Conservation (phyloP, 1,139 yeast species). For the Scheffersomyces quercinus region DNA sequence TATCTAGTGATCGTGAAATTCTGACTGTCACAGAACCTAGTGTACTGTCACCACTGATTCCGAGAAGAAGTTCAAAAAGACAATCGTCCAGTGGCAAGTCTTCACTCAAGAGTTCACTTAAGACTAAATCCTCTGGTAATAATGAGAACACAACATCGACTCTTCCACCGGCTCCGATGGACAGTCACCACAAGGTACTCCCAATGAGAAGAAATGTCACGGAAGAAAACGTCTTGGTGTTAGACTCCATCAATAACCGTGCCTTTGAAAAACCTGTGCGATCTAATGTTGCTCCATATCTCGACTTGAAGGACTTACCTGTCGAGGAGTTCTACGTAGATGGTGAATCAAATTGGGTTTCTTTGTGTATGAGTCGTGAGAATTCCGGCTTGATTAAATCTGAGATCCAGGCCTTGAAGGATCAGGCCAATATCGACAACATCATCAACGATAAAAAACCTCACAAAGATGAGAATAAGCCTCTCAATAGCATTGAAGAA, state of each 20-base stretch:
- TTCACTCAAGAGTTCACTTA: too few relatives aligned
- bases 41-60: too few relatives aligned
- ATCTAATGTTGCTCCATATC: slow-evolving; percentile 4
- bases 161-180: too few relatives aligned
- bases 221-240: slow-evolving; percentile 12
- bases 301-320: slow-evolving; percentile 17
- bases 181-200: too few relatives aligned
- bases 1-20: too few relatives aligned
- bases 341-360: slow-evolving; percentile 40
- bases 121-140: too few relatives aligned
- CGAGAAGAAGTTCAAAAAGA: too few relatives aligned
- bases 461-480: not conserved
- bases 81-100: too few relatives aligned
- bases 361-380: slow-evolving; percentile 21
- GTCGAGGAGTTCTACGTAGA: slow-evolving; percentile 26
- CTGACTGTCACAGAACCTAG: too few relatives aligned
- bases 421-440: slow-evolving; percentile 10
- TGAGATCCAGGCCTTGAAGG: slow-evolving; percentile 22
- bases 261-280: not conserved
- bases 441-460: not conserved
- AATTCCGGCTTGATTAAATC: slow-evolving; percentile 21
- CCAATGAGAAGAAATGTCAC: slow-evolving; percentile 1
- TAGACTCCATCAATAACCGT: slow-evolving; percentile 9
- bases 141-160: too few relatives aligned
- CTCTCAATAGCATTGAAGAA: not conserved